Conservation (phyloP, 768 basidiomycete species). For the Hortiboletus campestris region DNA sequence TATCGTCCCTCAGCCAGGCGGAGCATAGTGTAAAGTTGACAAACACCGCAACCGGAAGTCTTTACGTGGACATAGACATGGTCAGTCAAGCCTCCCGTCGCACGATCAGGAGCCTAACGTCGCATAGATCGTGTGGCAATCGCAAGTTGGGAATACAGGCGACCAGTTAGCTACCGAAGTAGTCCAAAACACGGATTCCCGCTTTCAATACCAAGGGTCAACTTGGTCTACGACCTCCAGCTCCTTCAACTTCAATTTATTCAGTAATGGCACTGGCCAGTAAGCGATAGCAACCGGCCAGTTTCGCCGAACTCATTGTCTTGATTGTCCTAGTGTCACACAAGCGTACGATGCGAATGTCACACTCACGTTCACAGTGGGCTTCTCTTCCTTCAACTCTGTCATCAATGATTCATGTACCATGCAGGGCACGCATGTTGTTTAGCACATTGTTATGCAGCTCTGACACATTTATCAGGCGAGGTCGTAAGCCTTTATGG, state of each 20-base stretch:
- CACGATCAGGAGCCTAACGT: not conserved
- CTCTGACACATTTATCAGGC: constrained; percentile 26
- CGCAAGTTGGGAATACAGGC: constrained; percentile 19
- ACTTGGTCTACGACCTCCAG: constrained; percentile 35
- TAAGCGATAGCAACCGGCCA: constrained; percentile 8
- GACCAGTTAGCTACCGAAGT: constrained; percentile 15
- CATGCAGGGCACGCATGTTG: constrained; percentile 19
- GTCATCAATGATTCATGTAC: constrained; percentile 4
- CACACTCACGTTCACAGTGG: constrained; percentile 41
- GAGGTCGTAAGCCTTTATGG: constrained; percentile 46
- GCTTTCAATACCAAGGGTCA: constrained; percentile 39
- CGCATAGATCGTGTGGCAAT: constrained; percentile 30
- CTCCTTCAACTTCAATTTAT: constrained; percentile 36
- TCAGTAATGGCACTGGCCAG: constrained; percentile 45
- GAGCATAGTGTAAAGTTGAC: constrained; percentile 36
- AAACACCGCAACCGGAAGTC: constrained; percentile 33
- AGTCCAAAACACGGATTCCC: constrained; percentile 38
- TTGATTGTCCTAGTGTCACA: constrained; percentile 32
- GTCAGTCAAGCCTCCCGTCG: constrained; percentile 15
- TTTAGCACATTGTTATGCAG: not conserved
- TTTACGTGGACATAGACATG: constrained; percentile 48
- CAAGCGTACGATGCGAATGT: constrained; percentile 34
- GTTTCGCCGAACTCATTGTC: not conserved
- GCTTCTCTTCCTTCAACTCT: constrained; percentile 5
- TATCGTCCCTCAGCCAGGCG: constrained; percentile 31